Evolutionary conservation across 306 rosid species (phyloP).

Genomic region (Cicer arietinum): DNA sequence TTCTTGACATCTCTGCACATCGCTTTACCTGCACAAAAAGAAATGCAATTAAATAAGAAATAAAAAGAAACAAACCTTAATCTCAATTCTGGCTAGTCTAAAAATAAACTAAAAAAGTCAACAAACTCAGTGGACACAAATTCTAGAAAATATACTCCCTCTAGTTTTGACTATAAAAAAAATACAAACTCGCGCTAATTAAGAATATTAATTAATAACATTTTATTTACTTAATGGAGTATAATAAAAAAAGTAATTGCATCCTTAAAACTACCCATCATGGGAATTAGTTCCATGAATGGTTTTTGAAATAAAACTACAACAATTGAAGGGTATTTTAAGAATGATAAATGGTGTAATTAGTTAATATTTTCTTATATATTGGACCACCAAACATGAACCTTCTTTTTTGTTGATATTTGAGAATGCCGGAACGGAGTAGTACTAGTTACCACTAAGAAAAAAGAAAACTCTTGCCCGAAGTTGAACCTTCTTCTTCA

Average conservation of each 20-base stretch:
- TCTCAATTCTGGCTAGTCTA: conserved; percentile 19
- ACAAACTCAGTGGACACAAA: conserved; percentile 2
- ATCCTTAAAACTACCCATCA: neutral
- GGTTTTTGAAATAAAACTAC: conserved; percentile 1
- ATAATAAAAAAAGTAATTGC: neutral
- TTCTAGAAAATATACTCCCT: conserved; percentile 13
- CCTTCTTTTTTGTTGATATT: neutral
- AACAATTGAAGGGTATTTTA: neutral
- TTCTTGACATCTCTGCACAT: conserved; percentile 99
- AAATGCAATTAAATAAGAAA: conserved; percentile 40
- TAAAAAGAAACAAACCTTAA: neutral
- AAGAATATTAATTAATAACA: neutral
- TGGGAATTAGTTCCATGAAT: neutral
- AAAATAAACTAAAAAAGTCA: conserved; percentile 8
- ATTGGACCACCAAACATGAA: neutral
- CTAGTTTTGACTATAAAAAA: neutral
- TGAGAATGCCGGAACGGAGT: neutral
- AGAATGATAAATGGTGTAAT: neutral
- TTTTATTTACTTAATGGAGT: neutral
- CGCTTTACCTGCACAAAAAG: conserved; percentile 80
- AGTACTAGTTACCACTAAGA: neutral
- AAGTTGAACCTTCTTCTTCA: conserved; percentile 35
- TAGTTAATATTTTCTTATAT: neutral
- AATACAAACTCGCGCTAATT: neutral
- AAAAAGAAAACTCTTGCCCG: conserved; percentile 11